Conservation (phyloP, 2,329 filamentous ascomycete genomes). For the Colletotrichum melonis region DNA sequence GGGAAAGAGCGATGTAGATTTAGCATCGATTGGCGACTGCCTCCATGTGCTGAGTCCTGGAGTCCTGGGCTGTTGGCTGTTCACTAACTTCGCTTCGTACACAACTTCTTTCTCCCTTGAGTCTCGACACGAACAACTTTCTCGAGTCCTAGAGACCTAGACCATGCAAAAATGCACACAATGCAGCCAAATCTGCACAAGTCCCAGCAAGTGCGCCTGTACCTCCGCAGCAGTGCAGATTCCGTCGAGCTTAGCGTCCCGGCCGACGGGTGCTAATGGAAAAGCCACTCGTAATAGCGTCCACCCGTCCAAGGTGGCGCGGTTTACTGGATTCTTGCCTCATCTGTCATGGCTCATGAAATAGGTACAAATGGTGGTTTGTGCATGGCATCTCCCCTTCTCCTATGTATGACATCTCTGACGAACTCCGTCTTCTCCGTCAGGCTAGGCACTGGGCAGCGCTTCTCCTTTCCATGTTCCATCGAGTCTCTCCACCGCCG, state of each 20-base stretch:
- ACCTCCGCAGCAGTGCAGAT: not conserved
- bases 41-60: too few species aligned
- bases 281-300: conserved; percentile 32
- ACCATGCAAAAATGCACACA: conserved; percentile 4
- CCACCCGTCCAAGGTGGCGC: conserved; percentile 18
- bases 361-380: not conserved
- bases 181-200: not conserved
- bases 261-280: conserved; percentile 25
- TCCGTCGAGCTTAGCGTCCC: conserved; percentile 10
- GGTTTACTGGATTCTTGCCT: conserved; percentile 11
- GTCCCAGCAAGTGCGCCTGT: not conserved
- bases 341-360: not conserved
- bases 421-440: not conserved
- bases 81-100: too few species aligned
- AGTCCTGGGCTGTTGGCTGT: too few species aligned
- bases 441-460: not conserved
- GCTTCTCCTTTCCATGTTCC: not conserved
- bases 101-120: too few species aligned
- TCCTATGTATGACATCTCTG: not conserved
- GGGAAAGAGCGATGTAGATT: conserved; percentile 10
- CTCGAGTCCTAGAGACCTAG: too few species aligned
- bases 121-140: too few species aligned
- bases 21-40: too few species aligned
- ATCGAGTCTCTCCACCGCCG: conserved; percentile 1
- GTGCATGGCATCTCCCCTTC: conserved; percentile 4